Evolutionary conservation across 306 rosid genomes (phyloP), one percentile per base, ranked within the genome.

Genomic region (Dalbergia oliveri): DNA sequence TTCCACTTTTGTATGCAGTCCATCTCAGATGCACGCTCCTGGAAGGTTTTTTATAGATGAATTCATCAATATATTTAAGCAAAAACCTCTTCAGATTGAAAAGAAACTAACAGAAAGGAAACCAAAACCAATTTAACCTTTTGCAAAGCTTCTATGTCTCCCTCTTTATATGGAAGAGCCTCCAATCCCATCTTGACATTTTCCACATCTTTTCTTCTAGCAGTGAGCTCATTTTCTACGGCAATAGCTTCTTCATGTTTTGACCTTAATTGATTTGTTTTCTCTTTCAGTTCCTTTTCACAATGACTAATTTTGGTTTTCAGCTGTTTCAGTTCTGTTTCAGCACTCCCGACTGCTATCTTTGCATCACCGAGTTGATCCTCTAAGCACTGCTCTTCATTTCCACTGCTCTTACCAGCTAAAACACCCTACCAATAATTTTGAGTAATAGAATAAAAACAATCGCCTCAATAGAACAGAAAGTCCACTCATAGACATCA

Each of bases 361-460:
- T 93, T 95, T 35, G 99, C 99, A 90, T 95, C 98, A 58, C 87
- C 85, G 79, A 93, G 82, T 79, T 95, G 99, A 82, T 91, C 98
- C 89, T 93, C 94, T 56, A 95, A 82, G 84, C 98, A 91, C 86
- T 95, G 93, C 85, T 95, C 97, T 85, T 95, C 99, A 73, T 90
- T 83, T 82, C 97, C 99, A 76, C 88, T 88, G 84, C 93, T 89
- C 88, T 95, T 95, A 19, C 99, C 99, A 49, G 94, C 98, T 71
- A 93, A 45, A 33, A 95, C 93, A 47, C 97, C 99, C 99, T 95
- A 53, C 18, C 75, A 65, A 85, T 23, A 39, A 39, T 72, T 72
- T 78, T 63, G 47, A 75, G 37, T 50, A 75, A 72, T 34, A 26
- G 81, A 66, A 75, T 67, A 45, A 72, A 50, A 67, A 45, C 18